Evolutionary conservation across 2,329 filamentous ascomycete species (phyloP).

Genomic region (Diaporthe vexans): DNA sequence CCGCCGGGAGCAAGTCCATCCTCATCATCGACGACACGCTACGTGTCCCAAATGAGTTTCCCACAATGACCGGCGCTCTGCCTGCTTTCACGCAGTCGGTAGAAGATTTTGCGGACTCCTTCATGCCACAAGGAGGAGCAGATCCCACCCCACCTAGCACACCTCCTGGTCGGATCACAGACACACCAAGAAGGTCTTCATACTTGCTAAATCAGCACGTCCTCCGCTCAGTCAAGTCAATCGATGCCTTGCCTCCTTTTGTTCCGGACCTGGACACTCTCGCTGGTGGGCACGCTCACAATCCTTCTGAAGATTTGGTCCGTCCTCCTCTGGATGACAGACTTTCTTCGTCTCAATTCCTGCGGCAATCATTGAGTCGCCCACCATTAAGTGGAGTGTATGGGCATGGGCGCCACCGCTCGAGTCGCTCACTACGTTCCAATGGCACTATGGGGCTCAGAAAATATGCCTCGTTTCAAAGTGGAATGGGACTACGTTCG

Average conservation of each 20-base stretch:
- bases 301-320: conserved; percentile 51
- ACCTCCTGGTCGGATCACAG: conserved; percentile 62
- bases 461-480: conserved; percentile 73
- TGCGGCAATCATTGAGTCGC: conserved; percentile 50
- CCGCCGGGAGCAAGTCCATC: conserved; percentile 89
- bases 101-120: conserved; percentile 67
- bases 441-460: conserved; percentile 65
- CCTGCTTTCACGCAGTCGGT: conserved; percentile 60
- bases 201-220: conserved; percentile 66
- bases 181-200: conserved; percentile 68
- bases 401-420: conserved; percentile 62
- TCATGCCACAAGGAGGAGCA: conserved; percentile 59
- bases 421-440: conserved; percentile 64
- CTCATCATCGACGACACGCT: conserved; percentile 84
- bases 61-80: conserved; percentile 65
- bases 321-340: conserved; percentile 51
- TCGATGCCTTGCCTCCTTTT: conserved; percentile 61
- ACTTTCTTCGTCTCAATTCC: conserved; percentile 47
- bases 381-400: conserved; percentile 52
- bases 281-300: conserved; percentile 42
- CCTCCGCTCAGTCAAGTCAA: conserved; percentile 52
- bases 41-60: conserved; percentile 57
- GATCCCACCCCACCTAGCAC: conserved; percentile 74
- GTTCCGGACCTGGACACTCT: conserved; percentile 62
- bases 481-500: conserved; percentile 63